Base-by-base conservation (phyloP, 306 rosid species). In the Carpinus fangiana region DNA sequence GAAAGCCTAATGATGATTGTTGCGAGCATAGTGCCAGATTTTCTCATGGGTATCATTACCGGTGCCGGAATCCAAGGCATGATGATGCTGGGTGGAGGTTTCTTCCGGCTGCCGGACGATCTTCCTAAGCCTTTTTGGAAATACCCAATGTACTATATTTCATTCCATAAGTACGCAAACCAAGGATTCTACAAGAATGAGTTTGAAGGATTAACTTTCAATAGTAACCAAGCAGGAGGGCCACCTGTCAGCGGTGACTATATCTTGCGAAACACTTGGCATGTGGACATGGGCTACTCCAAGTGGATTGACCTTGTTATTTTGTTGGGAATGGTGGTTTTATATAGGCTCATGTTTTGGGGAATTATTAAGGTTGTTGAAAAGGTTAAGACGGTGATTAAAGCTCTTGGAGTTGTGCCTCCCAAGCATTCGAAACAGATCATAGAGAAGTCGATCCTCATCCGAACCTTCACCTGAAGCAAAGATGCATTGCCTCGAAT, bases 1-100 rank as follows among this genome's bases (percentile, higher is more conserved):
- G 93, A 90, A 72, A 84, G 93, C 86, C 82, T 87, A 1, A 90
- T 90, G 96, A 85, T 90, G 93, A 81, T 89, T 18, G 90, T 91
- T 34, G 89, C 85, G 1, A 86, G 93, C 28, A 54, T 86, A 26
- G 82, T 81, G 7, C 87, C 92, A 2, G 85, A 88, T 66, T 90
- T 77, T 50, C 87, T 88, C 13, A 84, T 84, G 87, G 96, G 93
- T 0, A 86, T 89, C 53, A 86, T 88, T 47, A 81, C 83, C 2
- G 87, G 81, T 18, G 87, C 88, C 17, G 91, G 93, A 60, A 64
- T 89, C 41, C 78, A 87, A 77, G 93, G 93, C 2, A 67, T 87
- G 26, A 89, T 91, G 93, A 91, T 91, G 91, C 20, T 89, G 43
- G 88, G 82, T 28, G 90, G 91, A 14, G 93, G 96, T 4, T 89